Evolutionary conservation across 164 flowering plant genomes (phyloP), one percentile per base, ranked within the genome.

Genomic region (Kalanchoe fedtschenkoi): DNA sequence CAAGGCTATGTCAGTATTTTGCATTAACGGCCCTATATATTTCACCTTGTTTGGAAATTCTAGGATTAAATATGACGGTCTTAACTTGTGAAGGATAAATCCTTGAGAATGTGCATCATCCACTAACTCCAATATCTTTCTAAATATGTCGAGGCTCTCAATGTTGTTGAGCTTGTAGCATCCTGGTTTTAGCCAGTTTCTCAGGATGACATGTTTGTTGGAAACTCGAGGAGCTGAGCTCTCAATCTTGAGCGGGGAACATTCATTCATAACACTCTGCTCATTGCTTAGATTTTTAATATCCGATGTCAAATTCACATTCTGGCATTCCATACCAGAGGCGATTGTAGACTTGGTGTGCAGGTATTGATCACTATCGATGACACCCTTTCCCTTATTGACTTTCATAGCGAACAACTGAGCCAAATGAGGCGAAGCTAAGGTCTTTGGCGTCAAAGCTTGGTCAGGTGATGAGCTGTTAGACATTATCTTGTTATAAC

Each of bases 111-210:
- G 95, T 17, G 83, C 77, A 22, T 43, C 66, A 80, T 83, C 77
- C 62, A 92, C 96, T 56, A 89, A 53, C 74, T 83, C 82, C 70
- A 92, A 66, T 57, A 92, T 76, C 74, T 81, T 83, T 73, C 64
- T 75, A 65, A 84, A 92, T 51, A 89, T 61, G 42, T 35, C 33
- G 60, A 87, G 44, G 42, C 83, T 71, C 63, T 82, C 82, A 43
- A 44, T 57, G 73, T 80, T 86, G 56, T 77, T 71, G 21, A 72
- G 47, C 44, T 67, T 77, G 33, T 60, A 61, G 22, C 41, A 7
- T 44, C 75, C 73, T 19, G 75, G 54, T 57, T 71, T 75, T 65
- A 92, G 75, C 83, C 82, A 80, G 61, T 82, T 83, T 68, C 91
- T 84, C 69, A 92, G 72, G 71, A 68, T 77, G 33, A 80, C 64